These are phyloP conservation scores for Botryotinia calthae DNA, from an alignment of 2,329 filamentous ascomycete species.

Conservation along the genomic window DNA sequence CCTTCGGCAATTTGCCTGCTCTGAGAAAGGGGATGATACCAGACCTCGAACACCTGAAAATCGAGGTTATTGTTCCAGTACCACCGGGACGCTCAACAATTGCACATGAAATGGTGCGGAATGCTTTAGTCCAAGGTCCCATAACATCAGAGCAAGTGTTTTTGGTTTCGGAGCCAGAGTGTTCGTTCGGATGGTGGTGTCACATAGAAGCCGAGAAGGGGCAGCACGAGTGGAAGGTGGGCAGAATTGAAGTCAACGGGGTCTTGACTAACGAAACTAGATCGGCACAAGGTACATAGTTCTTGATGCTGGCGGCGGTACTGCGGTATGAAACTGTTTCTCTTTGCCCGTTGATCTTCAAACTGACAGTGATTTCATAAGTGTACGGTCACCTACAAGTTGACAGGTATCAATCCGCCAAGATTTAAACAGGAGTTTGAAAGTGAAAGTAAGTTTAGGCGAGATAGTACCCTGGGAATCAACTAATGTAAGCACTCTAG, in stretches of 20 bases:
- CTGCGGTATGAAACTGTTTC: not conserved
- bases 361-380: not conserved
- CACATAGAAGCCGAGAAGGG: not conserved
- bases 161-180: not conserved
- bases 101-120: not conserved
- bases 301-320: not conserved
- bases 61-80: not conserved
- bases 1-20: not conserved
- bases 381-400: constrained; percentile 4
- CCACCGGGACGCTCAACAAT: not conserved
- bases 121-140: not conserved
- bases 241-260: not conserved
- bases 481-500: not conserved
- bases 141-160: not conserved
- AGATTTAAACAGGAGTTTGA: constrained; percentile 6
- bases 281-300: not conserved
- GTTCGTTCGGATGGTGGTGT: not conserved
- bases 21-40: not conserved
- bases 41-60: not conserved
- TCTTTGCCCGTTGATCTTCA: not conserved
- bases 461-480: not conserved
- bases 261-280: not conserved
- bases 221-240: not conserved
- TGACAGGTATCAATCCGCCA: not conserved
- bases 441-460: constrained; percentile 5